A percentile compares a stretch with the other conserved stretches of the same genome.
These are phyloP conservation scores for Podila verticillata DNA, from an alignment of 192 early-diverging fungal genomes.

Conservation along the genomic window DNA sequence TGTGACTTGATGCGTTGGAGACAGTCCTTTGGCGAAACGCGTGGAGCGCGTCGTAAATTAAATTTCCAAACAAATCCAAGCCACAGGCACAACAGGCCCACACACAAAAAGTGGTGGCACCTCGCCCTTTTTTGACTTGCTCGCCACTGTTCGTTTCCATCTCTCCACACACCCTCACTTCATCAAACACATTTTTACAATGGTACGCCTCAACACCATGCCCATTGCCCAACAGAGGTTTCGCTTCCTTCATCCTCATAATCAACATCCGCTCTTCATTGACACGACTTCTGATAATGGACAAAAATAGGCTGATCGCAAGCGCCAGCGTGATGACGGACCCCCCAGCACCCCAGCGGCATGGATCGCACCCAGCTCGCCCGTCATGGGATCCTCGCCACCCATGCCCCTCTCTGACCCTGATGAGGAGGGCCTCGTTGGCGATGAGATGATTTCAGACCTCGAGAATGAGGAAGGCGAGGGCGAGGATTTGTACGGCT, in stretches of 20 bases:
- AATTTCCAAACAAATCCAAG: too few species aligned
- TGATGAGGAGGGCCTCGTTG: constrained; percentile 54
- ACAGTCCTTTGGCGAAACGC: too few species aligned
- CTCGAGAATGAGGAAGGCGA: constrained; percentile 64
- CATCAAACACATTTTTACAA: too few species aligned
- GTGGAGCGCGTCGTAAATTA: too few species aligned
- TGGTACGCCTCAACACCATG: too few species aligned
- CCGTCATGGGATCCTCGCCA: constrained; percentile 55
- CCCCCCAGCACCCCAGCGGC: constrained; percentile 19
- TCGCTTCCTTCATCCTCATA: neutral
- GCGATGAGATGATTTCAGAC: constrained; percentile 65
- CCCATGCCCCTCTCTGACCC: constrained; percentile 61
- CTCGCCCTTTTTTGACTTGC: too few species aligned
- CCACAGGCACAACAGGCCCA: too few species aligned
- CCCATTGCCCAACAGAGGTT: too few species aligned
- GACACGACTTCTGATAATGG: neutral
- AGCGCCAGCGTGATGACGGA: constrained; percentile 64
- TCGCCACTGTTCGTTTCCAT: too few species aligned
- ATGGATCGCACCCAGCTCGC: constrained; percentile 53
- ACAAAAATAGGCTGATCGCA: constrained; percentile 53
- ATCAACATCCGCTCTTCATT: neutral
- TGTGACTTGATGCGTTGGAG: too few species aligned
- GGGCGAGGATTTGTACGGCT: constrained; percentile 93
- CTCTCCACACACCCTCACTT: too few species aligned
- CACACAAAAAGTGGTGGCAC: too few species aligned